phyloP scores from a whole-genome alignment of 164 flowering plant genomes.

The Echeveria elegans region DNA sequence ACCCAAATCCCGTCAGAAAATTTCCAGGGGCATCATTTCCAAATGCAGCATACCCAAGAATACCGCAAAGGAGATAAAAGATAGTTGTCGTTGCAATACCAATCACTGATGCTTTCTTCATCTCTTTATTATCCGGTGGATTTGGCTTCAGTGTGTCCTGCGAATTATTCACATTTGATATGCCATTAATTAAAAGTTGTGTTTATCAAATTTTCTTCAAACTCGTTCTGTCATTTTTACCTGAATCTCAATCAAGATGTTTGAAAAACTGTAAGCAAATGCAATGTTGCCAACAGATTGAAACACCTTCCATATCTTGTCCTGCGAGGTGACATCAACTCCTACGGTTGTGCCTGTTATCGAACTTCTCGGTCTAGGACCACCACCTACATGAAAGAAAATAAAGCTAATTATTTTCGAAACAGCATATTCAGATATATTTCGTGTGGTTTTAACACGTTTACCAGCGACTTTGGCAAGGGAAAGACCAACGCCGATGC shows the following conservation, averaged over 20 bases:
- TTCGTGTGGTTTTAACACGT: no score
- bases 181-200: neutral
- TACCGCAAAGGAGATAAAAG: constrained; percentile 40
- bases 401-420: neutral
- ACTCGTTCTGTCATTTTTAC: constrained; percentile 14
- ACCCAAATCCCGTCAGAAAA: constrained; percentile 42
- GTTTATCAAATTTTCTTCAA: no score
- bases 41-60: constrained; percentile 38
- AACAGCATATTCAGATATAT: no score
- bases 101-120: constrained; percentile 34
- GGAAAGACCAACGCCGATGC: constrained; percentile 33
- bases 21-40: constrained; percentile 45
- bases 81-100: constrained; percentile 27
- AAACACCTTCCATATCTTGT: constrained; percentile 37
- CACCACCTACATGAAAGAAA: constrained; percentile 15
- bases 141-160: constrained; percentile 42
- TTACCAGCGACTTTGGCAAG: constrained; percentile 25
- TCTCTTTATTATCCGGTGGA: constrained; percentile 36
- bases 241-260: constrained; percentile 51
- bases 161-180: neutral
- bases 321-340: constrained; percentile 16
- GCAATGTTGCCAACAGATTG: constrained; percentile 46
- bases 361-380: constrained; percentile 17
- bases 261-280: constrained; percentile 36
- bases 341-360: constrained; percentile 31